A percentile compares a stretch with the other conserved stretches of the same genome.
phyloP scores from a whole-genome alignment of 495 filamentous ascomycete genomes.

The Cercophora samala region DNA sequence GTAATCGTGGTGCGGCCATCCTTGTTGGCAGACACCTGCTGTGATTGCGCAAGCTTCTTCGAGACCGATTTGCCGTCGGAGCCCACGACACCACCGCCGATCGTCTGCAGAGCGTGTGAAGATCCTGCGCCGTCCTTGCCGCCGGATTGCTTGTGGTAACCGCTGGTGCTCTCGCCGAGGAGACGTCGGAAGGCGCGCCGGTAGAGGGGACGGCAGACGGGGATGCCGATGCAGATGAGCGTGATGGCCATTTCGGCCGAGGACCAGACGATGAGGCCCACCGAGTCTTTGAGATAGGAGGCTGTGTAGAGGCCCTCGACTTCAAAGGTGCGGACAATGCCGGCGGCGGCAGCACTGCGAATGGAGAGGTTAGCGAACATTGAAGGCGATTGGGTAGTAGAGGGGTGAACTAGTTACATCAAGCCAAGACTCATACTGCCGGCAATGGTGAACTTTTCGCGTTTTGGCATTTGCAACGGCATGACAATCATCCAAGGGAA shows the following conservation, averaged over 20 bases:
- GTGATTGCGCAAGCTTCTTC: conserved; percentile 3
- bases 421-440: conserved; percentile 49
- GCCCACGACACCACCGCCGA: conserved; percentile 14
- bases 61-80: conserved; percentile 12
- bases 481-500: conserved; percentile 50
- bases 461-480: conserved; percentile 46
- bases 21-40: background rate
- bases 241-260: conserved; percentile 26
- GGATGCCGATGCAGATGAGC: conserved; percentile 26
- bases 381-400: background rate
- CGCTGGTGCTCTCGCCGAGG: conserved; percentile 11
- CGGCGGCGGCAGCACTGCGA: conserved; percentile 24
- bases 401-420: conserved; percentile 38
- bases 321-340: conserved; percentile 26
- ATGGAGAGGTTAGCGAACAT: background rate
- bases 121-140: conserved; percentile 6
- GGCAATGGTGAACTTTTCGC: conserved; percentile 48
- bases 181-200: conserved; percentile 17
- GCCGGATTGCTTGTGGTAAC: conserved; percentile 16
- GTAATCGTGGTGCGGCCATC: background rate
- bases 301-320: conserved; percentile 23
- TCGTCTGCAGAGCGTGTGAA: conserved; percentile 14
- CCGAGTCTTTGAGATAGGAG: conserved; percentile 26
- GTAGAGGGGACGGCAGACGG: conserved; percentile 18
- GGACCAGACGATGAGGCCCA: conserved; percentile 27